Evolutionary conservation across 2,329 filamentous ascomycete species (phyloP).

Genomic region (Cercospora sojina): DNA sequence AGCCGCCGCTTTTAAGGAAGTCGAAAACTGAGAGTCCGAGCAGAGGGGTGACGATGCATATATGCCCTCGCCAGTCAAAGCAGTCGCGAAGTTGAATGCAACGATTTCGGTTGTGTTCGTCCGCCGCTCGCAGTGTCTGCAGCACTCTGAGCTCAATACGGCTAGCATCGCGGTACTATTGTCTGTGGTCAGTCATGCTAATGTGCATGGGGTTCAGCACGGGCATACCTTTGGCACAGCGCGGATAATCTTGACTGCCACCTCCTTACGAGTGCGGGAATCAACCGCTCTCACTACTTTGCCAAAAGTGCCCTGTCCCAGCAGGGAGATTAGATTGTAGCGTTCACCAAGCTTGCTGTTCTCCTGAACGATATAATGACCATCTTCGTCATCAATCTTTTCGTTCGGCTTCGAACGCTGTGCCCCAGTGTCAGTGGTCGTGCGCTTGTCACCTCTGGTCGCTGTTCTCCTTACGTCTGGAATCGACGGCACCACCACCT

Average conservation of each 20-base stretch:
- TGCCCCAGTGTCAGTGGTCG: slow-evolving; percentile 20
- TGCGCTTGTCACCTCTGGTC: neutral
- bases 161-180: slow-evolving; percentile 81
- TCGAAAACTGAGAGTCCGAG: slow-evolving; percentile 97
- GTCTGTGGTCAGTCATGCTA: neutral
- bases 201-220: neutral
- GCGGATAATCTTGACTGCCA: slow-evolving; percentile 96
- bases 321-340: slow-evolving; percentile 85
- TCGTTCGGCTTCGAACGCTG: slow-evolving; percentile 43
- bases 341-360: slow-evolving; percentile 82
- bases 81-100: slow-evolving; percentile 96
- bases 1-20: slow-evolving; percentile 91
- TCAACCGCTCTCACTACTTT: slow-evolving; percentile 96
- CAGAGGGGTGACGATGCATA: slow-evolving; percentile 76
- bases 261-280: slow-evolving; percentile 70
- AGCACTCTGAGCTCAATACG: slow-evolving; percentile 91
- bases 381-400: slow-evolving; percentile 93
- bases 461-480: slow-evolving; percentile 50
- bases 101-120: slow-evolving; percentile 86
- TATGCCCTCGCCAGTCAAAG: slow-evolving; percentile 96
- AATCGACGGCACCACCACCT: slow-evolving; percentile 58
- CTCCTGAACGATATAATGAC: slow-evolving; percentile 90
- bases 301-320: slow-evolving; percentile 96
- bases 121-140: slow-evolving; percentile 87
- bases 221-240: slow-evolving; percentile 75